These are phyloP conservation scores for Lumnitzera littorea DNA, from an alignment of 345 rosid genomes.

Conservation along the genomic window DNA sequence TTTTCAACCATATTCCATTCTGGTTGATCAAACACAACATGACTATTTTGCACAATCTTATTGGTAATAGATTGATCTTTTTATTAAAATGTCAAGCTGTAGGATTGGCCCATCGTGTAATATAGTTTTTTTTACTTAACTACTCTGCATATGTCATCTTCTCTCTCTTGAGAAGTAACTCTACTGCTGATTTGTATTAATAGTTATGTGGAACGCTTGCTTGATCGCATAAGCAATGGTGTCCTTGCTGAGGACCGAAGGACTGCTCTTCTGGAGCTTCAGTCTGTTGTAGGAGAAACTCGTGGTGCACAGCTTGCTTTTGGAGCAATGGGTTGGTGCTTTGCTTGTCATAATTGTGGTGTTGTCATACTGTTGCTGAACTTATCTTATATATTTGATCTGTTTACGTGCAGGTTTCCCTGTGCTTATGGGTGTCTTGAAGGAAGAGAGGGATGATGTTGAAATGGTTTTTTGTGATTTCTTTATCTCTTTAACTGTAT, in stretches of 20 bases:
- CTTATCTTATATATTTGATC: background rate
- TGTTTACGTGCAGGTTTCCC: slow-evolving; percentile 73
- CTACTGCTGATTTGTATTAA: background rate
- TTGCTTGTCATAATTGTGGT: slow-evolving; percentile 5
- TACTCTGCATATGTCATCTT: background rate
- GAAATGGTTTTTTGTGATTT: slow-evolving; percentile 55
- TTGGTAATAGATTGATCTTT: too few relatives aligned
- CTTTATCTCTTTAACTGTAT: slow-evolving; percentile 1
- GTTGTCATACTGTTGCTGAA: background rate
- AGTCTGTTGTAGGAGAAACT: slow-evolving; percentile 84
- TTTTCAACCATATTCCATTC: too few relatives aligned
- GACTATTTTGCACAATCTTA: too few relatives aligned
- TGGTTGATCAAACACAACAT: too few relatives aligned
- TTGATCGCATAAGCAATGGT: slow-evolving; percentile 87
- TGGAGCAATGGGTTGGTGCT: slow-evolving; percentile 71
- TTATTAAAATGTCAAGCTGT: too few relatives aligned
- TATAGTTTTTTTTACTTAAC: too few relatives aligned
- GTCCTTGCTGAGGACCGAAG: slow-evolving; percentile 85
- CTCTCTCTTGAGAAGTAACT: slow-evolving; percentile 1
- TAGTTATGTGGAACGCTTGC: slow-evolving; percentile 87
- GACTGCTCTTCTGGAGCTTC: slow-evolving; percentile 79
- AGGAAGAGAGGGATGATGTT: slow-evolving; percentile 82
- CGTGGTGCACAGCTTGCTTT: slow-evolving; percentile 80
- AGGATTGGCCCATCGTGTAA: too few relatives aligned
- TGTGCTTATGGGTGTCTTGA: slow-evolving; percentile 68